Evolutionary conservation across 495 filamentous ascomycete species (phyloP), one percentile per base, ranked within the genome.

Genomic region (Talaromyces wortmannii): DNA sequence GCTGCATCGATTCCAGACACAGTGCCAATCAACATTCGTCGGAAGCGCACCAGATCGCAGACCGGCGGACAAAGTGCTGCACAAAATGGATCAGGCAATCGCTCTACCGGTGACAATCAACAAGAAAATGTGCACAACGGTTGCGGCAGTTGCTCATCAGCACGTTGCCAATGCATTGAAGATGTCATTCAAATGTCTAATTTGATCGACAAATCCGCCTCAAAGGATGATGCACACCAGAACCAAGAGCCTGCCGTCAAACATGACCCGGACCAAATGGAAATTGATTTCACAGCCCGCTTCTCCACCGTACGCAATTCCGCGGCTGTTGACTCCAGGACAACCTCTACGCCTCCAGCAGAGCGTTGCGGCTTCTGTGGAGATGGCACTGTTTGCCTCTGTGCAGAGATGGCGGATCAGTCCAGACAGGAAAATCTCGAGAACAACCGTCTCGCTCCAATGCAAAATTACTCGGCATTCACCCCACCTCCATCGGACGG

Each of bases 311-410:
- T 68, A 10, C 74, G 70, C 10, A 48, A 57, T 8, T 45, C 57
- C 13, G 57, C 40, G 30, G 57, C 46, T 43, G 63, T 66, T 50
- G 54, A 69, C 57, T 64, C 65, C 52, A 59, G 64, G 32, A 62
- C 60, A 7, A 58, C 67, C 30, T 66, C 69, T 2, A 75, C 73
- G n/a, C 67, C 73, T 0, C 36, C 60, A n/a, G 56, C 51, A 29
- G 90, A 94, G 49, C 80, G 84, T 8, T 95, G 90, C 61, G 90
- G 90, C n/a, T 95, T 95, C 73, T 95, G 90, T 67, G 79, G 84
- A 59, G 88, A 92, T 51, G 89, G 88, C 13, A 90, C 85, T 0
- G 87, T 88, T 60, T 95, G 90, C 63, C 82, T 92, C 54, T 95
- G 90, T 65, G 88, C 86, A 30, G 89, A 92, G 53, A 78, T 89